These are phyloP conservation scores for Colletotrichum incanum DNA, from an alignment of 2,329 filamentous ascomycete species.

Conservation along the genomic window DNA sequence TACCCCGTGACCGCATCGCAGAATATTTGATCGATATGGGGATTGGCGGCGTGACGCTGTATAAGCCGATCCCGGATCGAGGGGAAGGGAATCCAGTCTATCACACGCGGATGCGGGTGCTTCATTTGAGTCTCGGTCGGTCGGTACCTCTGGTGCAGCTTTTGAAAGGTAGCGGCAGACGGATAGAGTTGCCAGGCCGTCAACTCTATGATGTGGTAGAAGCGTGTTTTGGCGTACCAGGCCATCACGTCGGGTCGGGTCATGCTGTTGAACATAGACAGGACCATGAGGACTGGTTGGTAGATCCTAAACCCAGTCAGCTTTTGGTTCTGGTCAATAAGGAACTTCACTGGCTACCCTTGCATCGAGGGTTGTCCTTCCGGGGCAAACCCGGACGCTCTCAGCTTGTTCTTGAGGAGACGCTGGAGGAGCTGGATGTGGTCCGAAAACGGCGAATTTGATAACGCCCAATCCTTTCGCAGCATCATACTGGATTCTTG, in stretches of 20 bases:
- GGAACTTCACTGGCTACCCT: not conserved
- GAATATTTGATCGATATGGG: conserved; percentile 52
- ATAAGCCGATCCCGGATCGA: conserved; percentile 50
- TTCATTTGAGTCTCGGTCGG: conserved; percentile 48
- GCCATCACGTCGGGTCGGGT: conserved; percentile 54
- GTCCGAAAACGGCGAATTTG: conserved; percentile 52
- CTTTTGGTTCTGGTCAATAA: not conserved
- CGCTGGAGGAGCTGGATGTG: conserved; percentile 50
- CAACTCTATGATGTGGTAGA: conserved; percentile 53
- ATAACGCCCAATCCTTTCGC: conserved; percentile 47
- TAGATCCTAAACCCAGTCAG: conserved; percentile 33
- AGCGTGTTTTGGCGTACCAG: conserved; percentile 58
- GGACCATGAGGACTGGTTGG: conserved; percentile 50
- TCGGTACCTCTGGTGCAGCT: conserved; percentile 49
- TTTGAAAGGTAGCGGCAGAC: conserved; percentile 48
- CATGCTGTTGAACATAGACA: conserved; percentile 55
- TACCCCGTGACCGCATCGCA: conserved; percentile 53
- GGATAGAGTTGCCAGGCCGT: conserved; percentile 53
- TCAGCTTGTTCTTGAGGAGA: conserved; percentile 47
- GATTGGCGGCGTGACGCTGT: conserved; percentile 51
- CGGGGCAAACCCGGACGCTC: conserved; percentile 33
- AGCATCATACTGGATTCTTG: conserved; percentile 44
- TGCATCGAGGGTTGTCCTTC: conserved; percentile 24
- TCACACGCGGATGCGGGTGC: conserved; percentile 48
- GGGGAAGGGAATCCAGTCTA: conserved; percentile 49